A percentile compares a stretch with the other conserved stretches of the same genome.
Evolutionary conservation across 2,329 filamentous ascomycete species (phyloP).

Genomic region (Periglandula ipomoeae): DNA sequence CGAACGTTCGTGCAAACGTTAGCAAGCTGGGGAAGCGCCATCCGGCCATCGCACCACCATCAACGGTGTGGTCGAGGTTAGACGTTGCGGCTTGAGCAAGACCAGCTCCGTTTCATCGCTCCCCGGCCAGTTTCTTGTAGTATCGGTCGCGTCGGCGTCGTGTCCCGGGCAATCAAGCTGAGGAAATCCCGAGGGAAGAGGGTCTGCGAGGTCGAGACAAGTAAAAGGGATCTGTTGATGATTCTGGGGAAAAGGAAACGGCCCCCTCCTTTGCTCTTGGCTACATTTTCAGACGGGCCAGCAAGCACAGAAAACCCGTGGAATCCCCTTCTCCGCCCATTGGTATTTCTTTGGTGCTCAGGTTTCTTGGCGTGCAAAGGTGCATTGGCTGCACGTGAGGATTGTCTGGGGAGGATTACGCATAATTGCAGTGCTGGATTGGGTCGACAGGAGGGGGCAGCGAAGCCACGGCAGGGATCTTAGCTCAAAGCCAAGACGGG

Average conservation of each 20-base stretch:
- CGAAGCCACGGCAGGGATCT: too few species aligned
- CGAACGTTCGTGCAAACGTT: slow-evolving; percentile 14
- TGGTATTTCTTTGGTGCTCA: background rate
- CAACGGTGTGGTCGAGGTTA: background rate
- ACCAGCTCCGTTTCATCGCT: background rate
- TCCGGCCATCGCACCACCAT: background rate
- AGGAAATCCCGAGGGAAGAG: background rate
- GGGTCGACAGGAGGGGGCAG: too few species aligned
- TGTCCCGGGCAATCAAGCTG: background rate
- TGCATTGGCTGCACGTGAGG: background rate
- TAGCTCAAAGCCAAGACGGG: too few species aligned
- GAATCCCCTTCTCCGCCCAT: too few species aligned
- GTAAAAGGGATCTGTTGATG: background rate
- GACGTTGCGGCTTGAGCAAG: background rate
- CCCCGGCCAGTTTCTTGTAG: background rate
- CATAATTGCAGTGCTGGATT: background rate
- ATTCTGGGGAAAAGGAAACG: background rate
- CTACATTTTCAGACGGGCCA: background rate
- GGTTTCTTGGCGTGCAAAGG: background rate
- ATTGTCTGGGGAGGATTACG: too few species aligned
- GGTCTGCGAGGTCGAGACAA: background rate
- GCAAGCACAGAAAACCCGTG: too few species aligned
- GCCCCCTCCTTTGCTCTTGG: background rate
- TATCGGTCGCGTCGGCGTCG: background rate
- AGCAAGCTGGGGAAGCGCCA: slow-evolving; percentile 4